Evolutionary conservation across 2,329 filamentous ascomycete genomes (phyloP).

Genomic region (Xylariaceae sp.): DNA sequence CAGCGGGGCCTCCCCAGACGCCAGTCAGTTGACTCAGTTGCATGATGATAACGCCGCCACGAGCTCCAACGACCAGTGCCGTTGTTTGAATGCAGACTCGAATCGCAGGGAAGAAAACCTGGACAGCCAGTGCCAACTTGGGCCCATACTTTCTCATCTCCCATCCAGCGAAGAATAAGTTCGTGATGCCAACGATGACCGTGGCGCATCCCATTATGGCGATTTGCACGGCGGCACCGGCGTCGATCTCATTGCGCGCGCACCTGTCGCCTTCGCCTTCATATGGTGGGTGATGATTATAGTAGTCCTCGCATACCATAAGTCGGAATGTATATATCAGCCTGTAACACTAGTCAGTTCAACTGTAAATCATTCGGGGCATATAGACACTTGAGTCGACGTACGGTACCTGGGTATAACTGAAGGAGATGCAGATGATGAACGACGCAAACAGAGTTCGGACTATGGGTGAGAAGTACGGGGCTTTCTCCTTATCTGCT

Average conservation of each 20-base stretch:
- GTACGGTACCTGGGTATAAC: constrained; percentile 24
- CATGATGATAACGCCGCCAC: constrained; percentile 59
- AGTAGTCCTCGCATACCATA: constrained; percentile 68
- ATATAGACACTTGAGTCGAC: not conserved
- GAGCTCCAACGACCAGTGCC: constrained; percentile 56
- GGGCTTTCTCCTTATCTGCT: constrained; percentile 1
- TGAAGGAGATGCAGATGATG: constrained; percentile 21
- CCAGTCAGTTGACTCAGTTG: constrained; percentile 66
- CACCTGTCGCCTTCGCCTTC: constrained; percentile 50
- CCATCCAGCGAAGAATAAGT: constrained; percentile 64
- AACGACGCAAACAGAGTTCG: constrained; percentile 18
- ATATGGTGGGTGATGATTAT: constrained; percentile 51
- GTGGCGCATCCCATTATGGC: constrained; percentile 61
- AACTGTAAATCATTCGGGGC: not conserved
- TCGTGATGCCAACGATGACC: constrained; percentile 62
- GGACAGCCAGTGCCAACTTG: constrained; percentile 55
- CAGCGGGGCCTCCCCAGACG: constrained; percentile 62
- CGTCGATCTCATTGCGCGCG: constrained; percentile 55
- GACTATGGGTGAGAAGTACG: constrained; percentile 11
- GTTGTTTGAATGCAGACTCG: constrained; percentile 59
- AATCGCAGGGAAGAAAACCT: constrained; percentile 61
- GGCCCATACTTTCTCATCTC: constrained; percentile 62
- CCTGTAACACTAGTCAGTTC: constrained; percentile 19
- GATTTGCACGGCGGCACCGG: constrained; percentile 56
- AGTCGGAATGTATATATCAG: constrained; percentile 62